Base-by-base conservation (phyloP, 176 grass and related monocot species). In the Triticum urartu region DNA sequence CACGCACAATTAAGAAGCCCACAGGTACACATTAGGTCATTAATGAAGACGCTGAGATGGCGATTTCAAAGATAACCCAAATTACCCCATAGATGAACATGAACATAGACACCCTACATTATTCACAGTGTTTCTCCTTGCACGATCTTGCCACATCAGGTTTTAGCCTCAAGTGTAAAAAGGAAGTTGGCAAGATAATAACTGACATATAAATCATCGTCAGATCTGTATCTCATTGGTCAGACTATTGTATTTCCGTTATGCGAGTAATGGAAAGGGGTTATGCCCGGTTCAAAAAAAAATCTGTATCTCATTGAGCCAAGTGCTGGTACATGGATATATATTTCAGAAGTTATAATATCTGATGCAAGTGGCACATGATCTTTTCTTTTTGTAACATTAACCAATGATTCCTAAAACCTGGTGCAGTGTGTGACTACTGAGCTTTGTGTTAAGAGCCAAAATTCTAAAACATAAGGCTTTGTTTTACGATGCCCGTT, bases 11-110 rank as follows among this genome's bases (percentile, higher is more conserved):
- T 85, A 65, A 76, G 14, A 80, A 74, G 22, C 12, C 2, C 61
- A 68, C 21, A 48, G 7, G 54, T 79, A 64, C n/a, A 79, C 79
- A 86, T 87, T 43, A 56, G 22, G 72, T 56, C 43, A 79, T 58
- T 17, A 82, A 72, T 35, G 64, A 83, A 87, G 64, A 72, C 15
- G 48, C 17, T 56, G 40, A 79, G 70, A 73, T 5, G 4, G 21
- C 38, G 5, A 33, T 40, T 45, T 39, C 20, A 81, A 40, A 87
- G 22, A 77, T 43, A 54, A 6, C 22, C 45, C 6, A 76, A 48
- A 48, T 58, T 69, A 9, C 54, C 61, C 64, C 72, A 26, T 65
- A 58, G 39, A 70, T 45, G 36, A 62, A 21, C 17, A 24, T 62
- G n/a, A 24, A 62, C 60, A 25, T 25, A 11, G 60, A 62, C 60